phyloP scores from a whole-genome alignment of 768 basidiomycete species.

The Tephrocybe sp. region DNA sequence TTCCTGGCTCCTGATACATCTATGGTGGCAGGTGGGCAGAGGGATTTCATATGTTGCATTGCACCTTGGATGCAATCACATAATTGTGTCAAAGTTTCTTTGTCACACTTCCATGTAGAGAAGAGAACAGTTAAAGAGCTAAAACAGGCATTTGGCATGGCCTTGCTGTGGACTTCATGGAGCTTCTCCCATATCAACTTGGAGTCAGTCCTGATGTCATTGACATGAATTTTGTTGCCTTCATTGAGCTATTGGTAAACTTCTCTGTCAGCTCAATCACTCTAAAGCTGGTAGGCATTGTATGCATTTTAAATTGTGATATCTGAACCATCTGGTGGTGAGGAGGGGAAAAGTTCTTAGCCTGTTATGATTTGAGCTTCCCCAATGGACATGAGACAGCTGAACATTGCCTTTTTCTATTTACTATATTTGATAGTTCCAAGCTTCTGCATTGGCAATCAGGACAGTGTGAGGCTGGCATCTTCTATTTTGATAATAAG shows the following conservation, averaged over 20 bases:
- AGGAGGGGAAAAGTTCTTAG: no score
- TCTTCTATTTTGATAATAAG: no score
- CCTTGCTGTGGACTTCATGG: background rate
- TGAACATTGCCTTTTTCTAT: no score
- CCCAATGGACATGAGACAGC: no score
- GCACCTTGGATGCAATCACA: background rate
- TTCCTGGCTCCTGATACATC: background rate
- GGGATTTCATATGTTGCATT: background rate
- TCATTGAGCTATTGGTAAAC: background rate
- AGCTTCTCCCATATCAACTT: constrained; percentile 1
- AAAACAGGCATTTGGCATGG: background rate
- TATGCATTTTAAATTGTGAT: no score
- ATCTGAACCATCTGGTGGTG: no score
- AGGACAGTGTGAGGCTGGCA: no score
- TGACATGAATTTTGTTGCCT: constrained; percentile 4
- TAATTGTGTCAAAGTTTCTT: background rate
- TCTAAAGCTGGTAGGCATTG: background rate
- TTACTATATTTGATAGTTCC: no score
- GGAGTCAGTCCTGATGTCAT: background rate
- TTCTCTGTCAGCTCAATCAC: background rate
- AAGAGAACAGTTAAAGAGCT: background rate
- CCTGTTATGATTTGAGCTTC: no score
- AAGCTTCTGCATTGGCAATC: no score
- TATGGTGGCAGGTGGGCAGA: background rate
- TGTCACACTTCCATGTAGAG: background rate